A percentile compares a stretch with the other conserved stretches of the same genome.
Evolutionary conservation across 106 monocot species (phyloP).

Genomic region (Allium sativum): DNA sequence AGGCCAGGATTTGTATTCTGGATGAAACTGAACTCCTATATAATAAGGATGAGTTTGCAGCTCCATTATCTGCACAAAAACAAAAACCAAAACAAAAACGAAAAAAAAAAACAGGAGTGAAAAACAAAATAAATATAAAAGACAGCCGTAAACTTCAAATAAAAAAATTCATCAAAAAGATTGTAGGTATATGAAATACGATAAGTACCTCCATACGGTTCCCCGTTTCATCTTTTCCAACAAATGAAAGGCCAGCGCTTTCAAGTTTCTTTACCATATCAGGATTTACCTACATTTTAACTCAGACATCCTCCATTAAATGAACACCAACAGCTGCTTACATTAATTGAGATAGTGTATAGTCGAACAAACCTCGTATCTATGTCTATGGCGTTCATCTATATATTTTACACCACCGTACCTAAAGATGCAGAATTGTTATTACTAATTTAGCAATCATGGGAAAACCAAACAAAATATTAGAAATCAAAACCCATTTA

Average conservation of each 20-base stretch:
- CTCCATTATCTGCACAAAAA: constrained; percentile 75
- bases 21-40: constrained; percentile 95
- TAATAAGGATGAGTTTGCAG: constrained; percentile 78
- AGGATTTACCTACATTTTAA: constrained; percentile 71
- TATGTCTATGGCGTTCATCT: constrained; percentile 83
- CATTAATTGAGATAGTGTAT: background rate
- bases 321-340: too few species aligned
- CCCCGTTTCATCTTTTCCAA: constrained; percentile 91
- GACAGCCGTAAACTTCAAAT: background rate
- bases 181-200: too few species aligned
- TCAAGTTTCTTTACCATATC: constrained; percentile 66
- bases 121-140: background rate
- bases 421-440: constrained; percentile 15
- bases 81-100: background rate
- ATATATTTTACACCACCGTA: constrained; percentile 57
- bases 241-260: constrained; percentile 76
- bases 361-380: constrained; percentile 64
- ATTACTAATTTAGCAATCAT: too few species aligned
- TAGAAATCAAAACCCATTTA: too few species aligned
- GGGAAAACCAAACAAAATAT: too few species aligned
- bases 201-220: constrained; percentile 83
- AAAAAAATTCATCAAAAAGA: too few species aligned
- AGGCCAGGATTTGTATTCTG: constrained; percentile 94
- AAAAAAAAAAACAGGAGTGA: background rate
- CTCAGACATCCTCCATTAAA: too few species aligned